Conservation (phyloP, 768 basidiomycete genomes). For the Leccinum broughii region DNA sequence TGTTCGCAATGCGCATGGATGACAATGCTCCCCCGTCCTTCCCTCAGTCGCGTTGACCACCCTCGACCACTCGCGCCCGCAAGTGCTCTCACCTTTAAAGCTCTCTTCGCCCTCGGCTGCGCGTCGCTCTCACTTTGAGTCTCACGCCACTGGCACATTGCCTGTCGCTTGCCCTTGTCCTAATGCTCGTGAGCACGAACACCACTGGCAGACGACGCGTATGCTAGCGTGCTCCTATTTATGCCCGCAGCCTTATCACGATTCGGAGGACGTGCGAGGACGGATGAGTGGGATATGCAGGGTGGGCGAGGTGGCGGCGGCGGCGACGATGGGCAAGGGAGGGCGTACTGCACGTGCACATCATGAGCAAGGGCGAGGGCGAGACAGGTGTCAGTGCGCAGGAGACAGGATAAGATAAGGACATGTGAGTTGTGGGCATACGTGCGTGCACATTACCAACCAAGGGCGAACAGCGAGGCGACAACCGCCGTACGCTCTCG, state of each 20-base stretch:
- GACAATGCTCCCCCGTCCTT: too few species aligned
- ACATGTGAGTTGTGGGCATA: too few species aligned
- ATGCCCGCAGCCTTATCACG: neutral
- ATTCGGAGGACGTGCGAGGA: neutral
- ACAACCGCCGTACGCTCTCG: neutral
- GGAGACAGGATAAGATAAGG: neutral
- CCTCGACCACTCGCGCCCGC: too few species aligned
- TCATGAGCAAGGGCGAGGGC: neutral
- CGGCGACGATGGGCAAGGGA: too few species aligned
- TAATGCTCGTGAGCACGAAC: too few species aligned
- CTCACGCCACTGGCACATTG: neutral
- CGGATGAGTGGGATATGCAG: neutral
- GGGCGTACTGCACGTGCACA: too few species aligned
- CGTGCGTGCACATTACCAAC: neutral
- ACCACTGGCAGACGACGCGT: too few species aligned
- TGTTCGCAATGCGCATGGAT: too few species aligned
- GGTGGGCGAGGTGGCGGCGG: too few species aligned
- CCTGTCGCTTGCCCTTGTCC: too few species aligned
- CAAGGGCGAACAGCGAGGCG: neutral
- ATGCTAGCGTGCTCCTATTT: neutral
- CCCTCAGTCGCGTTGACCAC: too few species aligned
- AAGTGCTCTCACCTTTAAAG: too few species aligned
- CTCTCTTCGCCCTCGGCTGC: neutral
- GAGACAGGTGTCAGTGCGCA: neutral
- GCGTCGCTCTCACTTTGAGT: neutral